Evolutionary conservation across 169 alveolate genomes (phyloP), one percentile per base, ranked within the genome.

Genomic region (Cyclospora cayetanensis): DNA sequence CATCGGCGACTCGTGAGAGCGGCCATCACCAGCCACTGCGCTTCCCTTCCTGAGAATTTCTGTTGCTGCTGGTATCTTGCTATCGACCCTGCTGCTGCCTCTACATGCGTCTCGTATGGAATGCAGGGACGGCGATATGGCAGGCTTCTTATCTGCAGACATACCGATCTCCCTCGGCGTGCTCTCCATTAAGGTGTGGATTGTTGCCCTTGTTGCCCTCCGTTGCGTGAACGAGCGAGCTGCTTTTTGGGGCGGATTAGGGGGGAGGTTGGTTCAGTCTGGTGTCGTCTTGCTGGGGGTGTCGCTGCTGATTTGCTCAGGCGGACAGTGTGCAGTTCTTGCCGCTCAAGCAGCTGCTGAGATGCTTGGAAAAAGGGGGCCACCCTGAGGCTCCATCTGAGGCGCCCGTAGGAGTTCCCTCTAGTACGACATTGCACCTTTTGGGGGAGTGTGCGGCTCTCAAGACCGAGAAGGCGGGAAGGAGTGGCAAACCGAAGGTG

Each of bases 1-100:
- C 42, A 27, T 74, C 53, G 86, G 86, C 43, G 86, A 74, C 86
- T 74, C 86, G 86, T 74, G 4, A 74, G 65, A 7, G 25, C 25
- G 2, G 68, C 60, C n/a, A n/a, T n/a, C n/a, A n/a, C n/a, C n/a
- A n/a, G n/a, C n/a, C n/a, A n/a, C n/a, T n/a, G n/a, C 15, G 60
- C 60, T 11, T 46, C 60, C 60, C n/a, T 15, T 46, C n/a, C 60
- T 35, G 29, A 7, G 82, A 35, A n/a, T 46, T 15, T 35, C 66
- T 42, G 66, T 1, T 74, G 66, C 66, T 74, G 66, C 86, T 70
- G 52, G 27, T 70, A 12, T 5, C 55, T 15, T 70, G 53, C 52
- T 35, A 1, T 34, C 39, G 82, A 2, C 39, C 34, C 82, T 70
- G 82, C 11, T 70, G 82, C 55, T 70, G 80, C 50, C 35, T 2